Evolutionary conservation across 225 moss, liverwort and hornwort genomes (phyloP).

Genomic region (Straminergon stramineum): DNA sequence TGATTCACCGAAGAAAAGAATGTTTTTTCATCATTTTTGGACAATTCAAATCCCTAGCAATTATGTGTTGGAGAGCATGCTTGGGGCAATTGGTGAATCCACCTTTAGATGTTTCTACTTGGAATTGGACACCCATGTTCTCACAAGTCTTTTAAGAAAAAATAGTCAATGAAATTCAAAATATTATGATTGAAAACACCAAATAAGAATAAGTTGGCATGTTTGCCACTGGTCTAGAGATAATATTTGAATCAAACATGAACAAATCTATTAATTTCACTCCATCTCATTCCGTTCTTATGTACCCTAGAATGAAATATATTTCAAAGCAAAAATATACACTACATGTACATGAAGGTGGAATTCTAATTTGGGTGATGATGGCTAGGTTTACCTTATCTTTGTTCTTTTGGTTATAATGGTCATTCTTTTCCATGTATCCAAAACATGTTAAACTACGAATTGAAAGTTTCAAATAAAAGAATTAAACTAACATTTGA

Average conservation of each 20-base stretch:
- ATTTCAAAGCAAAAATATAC: background rate
- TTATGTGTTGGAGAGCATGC: background rate
- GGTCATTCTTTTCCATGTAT: background rate
- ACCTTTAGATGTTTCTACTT: fast-evolving
- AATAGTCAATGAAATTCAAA: background rate
- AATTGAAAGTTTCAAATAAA: background rate
- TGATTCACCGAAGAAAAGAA: background rate
- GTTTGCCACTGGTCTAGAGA: background rate
- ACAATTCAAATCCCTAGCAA: background rate
- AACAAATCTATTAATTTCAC: background rate
- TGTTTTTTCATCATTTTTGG: too few species aligned
- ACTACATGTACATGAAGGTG: fast-evolving
- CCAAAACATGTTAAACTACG: fast-evolving
- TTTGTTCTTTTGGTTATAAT: background rate
- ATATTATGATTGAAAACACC: background rate
- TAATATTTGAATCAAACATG: background rate
- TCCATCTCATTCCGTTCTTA: background rate
- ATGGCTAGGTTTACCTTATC: background rate
- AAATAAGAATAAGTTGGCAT: background rate
- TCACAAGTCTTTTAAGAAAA: background rate
- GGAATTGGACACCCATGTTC: background rate
- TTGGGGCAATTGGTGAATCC: fast-evolving
- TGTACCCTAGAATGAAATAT: fast-evolving
- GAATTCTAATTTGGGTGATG: background rate
- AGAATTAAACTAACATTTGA: background rate